These are phyloP conservation scores for Plantago ovata DNA, from an alignment of 257 asterid species.

Conservation along the genomic window DNA sequence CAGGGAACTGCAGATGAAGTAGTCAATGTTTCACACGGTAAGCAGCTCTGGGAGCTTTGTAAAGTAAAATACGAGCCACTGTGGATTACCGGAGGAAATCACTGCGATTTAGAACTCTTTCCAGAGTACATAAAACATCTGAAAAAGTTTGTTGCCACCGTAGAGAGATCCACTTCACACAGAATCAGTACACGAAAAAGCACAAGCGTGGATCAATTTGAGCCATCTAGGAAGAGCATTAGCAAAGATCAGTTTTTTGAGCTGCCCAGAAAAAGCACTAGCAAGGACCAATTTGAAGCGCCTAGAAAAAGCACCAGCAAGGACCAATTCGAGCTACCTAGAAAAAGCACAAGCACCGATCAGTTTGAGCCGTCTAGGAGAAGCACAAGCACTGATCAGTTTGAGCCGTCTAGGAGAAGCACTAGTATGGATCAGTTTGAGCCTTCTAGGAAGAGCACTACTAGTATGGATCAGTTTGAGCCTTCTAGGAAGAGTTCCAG, in stretches of 20 bases:
- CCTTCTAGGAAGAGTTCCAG: conserved; percentile 41
- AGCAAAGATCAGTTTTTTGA: conserved; percentile 59
- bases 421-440: no score
- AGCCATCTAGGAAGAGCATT: conserved; percentile 68
- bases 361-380: not conserved
- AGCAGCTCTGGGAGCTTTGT: conserved; percentile 86
- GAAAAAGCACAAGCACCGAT: no score
- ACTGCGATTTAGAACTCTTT: conserved; percentile 75
- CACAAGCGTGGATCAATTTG: conserved; percentile 50
- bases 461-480: no score
- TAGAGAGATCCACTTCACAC: conserved; percentile 68
- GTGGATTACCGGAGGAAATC: conserved; percentile 86
- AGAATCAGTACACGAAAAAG: conserved; percentile 60
- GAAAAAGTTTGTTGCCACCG: conserved; percentile 69
- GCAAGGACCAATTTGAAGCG: conserved; percentile 16
- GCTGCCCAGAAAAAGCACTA: conserved; percentile 74
- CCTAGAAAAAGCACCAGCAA: conserved; percentile 75
- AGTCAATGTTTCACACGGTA: conserved; percentile 80
- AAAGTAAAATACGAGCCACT: conserved; percentile 82
- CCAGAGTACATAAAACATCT: conserved; percentile 80
- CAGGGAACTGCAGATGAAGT: conserved; percentile 96
- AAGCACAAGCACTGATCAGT: no score
- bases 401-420: not conserved
- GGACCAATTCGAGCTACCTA: conserved; percentile 8
- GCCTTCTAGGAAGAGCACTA: not conserved